Evolutionary conservation across 345 rosid genomes (phyloP), one percentile per base, ranked within the genome.

Genomic region (Ailanthus altissimus): DNA sequence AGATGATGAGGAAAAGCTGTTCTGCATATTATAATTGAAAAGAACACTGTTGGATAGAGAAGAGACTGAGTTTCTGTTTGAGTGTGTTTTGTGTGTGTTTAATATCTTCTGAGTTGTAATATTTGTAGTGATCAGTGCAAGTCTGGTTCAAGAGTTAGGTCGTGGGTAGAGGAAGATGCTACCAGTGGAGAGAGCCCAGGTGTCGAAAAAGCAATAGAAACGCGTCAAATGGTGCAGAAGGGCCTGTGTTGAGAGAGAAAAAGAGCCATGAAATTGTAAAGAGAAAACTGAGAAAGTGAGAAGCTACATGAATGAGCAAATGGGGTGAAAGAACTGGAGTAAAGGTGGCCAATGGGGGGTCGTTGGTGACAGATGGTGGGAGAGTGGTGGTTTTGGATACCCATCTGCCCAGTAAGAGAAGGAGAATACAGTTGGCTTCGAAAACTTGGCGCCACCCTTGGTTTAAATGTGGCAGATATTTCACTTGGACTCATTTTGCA

Each of bases 361-460:
- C 32, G 79, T 60, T 21, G 78, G 69, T 46, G 85, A 81, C 86
- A 83, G 60, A 56, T 83, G 86, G 88, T 82, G 75, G 80, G 60
- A 47, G 75, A 49, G 51, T 14, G 78, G 64, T 62, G 82, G 83
- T 77, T 83, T 81, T 23, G 84, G 83, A 78, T 81, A 42, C 79
- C 60, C 81, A 83, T 70, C 74, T 76, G 88, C 76, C 86, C 84
- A 79, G 43, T 85, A n/a, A 76, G 68, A 45, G 70, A 20, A 45
- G 74, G 63, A 76, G 78, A 59, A 32, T 53, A 76, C 78, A 60
- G 74, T 36, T 74, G 77, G 70, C 70, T 63, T 74, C 70, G 75
- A 57, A 77, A 66, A 78, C 57, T 67, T 78, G 85, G 81, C 88
- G 82, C 85, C 81, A 80, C 64, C 88, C 78, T 72, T 77, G 82